Conservation (phyloP, 2,329 filamentous ascomycete species). For the Chaetomium sp. region DNA sequence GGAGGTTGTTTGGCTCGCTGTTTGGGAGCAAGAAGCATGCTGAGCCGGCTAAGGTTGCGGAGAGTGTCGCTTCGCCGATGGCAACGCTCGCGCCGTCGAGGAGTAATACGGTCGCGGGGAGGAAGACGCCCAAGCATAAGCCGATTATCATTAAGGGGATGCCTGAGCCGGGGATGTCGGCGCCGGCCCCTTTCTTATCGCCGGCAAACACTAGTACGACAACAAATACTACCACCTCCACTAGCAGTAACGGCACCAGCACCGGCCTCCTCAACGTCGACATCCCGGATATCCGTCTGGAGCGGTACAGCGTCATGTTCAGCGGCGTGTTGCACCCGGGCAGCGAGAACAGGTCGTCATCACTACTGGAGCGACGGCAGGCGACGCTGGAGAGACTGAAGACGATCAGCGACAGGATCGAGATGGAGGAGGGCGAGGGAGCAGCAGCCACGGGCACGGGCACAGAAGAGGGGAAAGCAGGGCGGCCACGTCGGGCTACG, state of each 20-base stretch:
- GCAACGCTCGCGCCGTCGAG: constrained; percentile 25
- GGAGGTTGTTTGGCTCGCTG: constrained; percentile 50
- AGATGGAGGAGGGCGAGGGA: constrained; percentile 2
- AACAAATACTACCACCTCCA: not conserved
- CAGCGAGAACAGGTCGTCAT: constrained; percentile 24
- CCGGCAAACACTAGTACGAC: constrained; percentile 15
- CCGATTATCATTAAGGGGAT: constrained; percentile 39
- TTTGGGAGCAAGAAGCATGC: constrained; percentile 41
- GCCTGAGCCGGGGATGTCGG: constrained; percentile 30
- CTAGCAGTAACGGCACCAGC: constrained; percentile 32
- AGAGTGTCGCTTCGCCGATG: constrained; percentile 14
- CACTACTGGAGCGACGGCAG: constrained; percentile 51
- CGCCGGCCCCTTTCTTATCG: too few species aligned
- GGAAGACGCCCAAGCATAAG: constrained; percentile 34
- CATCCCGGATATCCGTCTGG: constrained; percentile 74
- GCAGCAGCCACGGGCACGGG: not conserved
- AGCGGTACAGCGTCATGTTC: constrained; percentile 94
- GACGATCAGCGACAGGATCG: constrained; percentile 42
- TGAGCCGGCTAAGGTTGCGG: constrained; percentile 24
- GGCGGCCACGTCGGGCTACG: constrained; percentile 38
- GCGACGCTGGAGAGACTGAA: constrained; percentile 53
- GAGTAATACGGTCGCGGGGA: constrained; percentile 32
- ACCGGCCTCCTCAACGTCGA: constrained; percentile 60
- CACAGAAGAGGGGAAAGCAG: constrained; percentile 31
- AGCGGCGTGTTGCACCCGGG: constrained; percentile 57